Evolutionary conservation across 108 stramenopile species (phyloP).

Genomic region (Conticribra guillardii): DNA sequence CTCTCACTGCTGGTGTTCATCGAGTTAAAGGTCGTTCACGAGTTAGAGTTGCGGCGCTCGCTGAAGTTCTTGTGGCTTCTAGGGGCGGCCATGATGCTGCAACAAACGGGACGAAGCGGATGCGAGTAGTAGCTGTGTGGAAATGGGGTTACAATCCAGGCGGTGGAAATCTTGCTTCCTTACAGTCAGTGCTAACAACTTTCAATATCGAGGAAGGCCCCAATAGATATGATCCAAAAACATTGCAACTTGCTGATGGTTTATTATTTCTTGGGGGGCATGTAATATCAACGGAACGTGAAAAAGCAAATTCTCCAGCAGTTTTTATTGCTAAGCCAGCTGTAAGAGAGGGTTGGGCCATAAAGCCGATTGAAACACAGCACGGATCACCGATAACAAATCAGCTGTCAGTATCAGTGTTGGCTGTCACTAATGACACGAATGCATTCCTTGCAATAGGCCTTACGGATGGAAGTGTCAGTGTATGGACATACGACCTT

Average conservation of each 20-base stretch:
- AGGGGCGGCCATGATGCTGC: conserved; percentile 28
- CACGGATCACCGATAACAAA: neutral
- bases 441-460: conserved; percentile 69
- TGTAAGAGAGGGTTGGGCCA: conserved; percentile 74
- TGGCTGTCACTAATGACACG: conserved; percentile 36
- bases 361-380: conserved; percentile 55
- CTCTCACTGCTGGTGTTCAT: conserved; percentile 71
- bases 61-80: conserved; percentile 46
- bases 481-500: conserved; percentile 74
- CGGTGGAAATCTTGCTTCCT: conserved; percentile 33
- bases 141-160: conserved; percentile 79
- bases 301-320: conserved; percentile 47
- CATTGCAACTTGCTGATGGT: conserved; percentile 69
- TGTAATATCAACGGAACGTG: conserved; percentile 1
- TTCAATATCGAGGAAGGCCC: conserved; percentile 45
- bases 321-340: conserved; percentile 80
- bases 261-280: conserved; percentile 79
- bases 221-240: conserved; percentile 55
- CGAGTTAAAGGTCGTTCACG: conserved; percentile 52
- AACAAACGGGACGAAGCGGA: conserved; percentile 29
- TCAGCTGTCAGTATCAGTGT: conserved; percentile 10
- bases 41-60: conserved; percentile 70
- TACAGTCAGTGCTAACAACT: conserved; percentile 72
- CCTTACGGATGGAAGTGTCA: conserved; percentile 70
- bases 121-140: conserved; percentile 74